Percentiles rank a stretch among this genome's conserved stretches.
These are phyloP conservation scores for Phytophthora citrophthora DNA, from an alignment of 352 stramenopile genomes.

Conservation along the genomic window DNA sequence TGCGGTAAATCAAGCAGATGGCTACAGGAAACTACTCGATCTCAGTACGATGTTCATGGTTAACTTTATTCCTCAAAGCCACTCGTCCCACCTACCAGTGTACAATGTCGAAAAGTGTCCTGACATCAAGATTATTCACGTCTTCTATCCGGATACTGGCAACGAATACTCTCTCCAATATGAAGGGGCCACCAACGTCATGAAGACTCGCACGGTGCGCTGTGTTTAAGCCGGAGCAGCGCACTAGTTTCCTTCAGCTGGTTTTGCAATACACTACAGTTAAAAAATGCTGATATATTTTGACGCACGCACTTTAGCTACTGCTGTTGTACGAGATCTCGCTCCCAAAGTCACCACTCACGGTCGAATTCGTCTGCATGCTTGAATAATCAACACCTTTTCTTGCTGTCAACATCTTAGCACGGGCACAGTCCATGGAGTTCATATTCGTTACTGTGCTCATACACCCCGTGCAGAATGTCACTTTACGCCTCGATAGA, in stretches of 20 bases:
- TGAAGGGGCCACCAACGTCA: background rate
- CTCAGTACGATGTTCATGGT: background rate
- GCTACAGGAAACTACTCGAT: background rate
- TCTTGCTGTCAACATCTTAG: slow-evolving; percentile 12
- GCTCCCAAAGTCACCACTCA: slow-evolving; percentile 7
- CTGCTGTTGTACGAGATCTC: slow-evolving; percentile 14
- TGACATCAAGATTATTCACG: slow-evolving; percentile 10
- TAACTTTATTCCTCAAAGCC: background rate
- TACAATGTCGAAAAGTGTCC: slow-evolving; percentile 3
- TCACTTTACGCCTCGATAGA: slow-evolving; percentile 28
- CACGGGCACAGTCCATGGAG: slow-evolving; percentile 10
- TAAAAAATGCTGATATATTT: too few species aligned
- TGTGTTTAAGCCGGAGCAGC: background rate
- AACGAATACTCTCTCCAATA: slow-evolving; percentile 6
- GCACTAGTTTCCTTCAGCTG: too few species aligned
- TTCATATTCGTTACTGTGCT: slow-evolving; percentile 14
- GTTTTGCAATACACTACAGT: background rate
- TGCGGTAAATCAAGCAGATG: background rate
- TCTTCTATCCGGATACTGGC: slow-evolving; percentile 7
- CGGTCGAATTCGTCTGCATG: slow-evolving; percentile 9
- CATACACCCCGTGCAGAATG: slow-evolving; percentile 35
- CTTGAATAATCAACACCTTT: slow-evolving; percentile 14
- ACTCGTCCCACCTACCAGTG: background rate
- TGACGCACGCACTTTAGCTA: too few species aligned
- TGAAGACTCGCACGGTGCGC: slow-evolving; percentile 3